Percentiles rank a stretch among this genome's conserved stretches.
Conservation (phyloP, 2,329 filamentous ascomycete genomes). For the Fusarium haematococcum region DNA sequence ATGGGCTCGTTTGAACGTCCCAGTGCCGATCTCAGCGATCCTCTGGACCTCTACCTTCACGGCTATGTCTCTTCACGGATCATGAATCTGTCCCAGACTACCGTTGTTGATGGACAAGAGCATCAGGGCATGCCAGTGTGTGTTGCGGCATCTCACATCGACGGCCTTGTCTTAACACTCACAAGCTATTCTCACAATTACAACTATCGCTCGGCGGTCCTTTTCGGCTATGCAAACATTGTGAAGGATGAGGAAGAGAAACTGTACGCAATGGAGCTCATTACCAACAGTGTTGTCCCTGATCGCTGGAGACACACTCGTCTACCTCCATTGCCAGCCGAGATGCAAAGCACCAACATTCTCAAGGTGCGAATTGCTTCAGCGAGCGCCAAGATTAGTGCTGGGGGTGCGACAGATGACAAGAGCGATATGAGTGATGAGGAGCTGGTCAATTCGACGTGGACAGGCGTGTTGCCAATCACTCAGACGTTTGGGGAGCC, state of each 20-base stretch:
- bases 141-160: conserved; percentile 78
- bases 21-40: conserved; percentile 70
- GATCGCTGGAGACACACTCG: conserved; percentile 77
- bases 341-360: conserved; percentile 81
- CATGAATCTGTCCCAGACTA: conserved; percentile 68
- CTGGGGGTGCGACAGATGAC: conserved; percentile 71
- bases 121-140: conserved; percentile 74
- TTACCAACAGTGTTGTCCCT: conserved; percentile 80
- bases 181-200: conserved; percentile 85
- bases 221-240: conserved; percentile 78
- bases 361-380: conserved; percentile 75
- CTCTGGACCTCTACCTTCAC: conserved; percentile 83
- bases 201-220: conserved; percentile 85
- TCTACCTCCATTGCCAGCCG: conserved; percentile 76
- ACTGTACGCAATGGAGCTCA: conserved; percentile 80
- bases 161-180: conserved; percentile 83
- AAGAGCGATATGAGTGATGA: conserved; percentile 60
- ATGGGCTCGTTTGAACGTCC: conserved; percentile 78
- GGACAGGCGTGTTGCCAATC: conserved; percentile 72
- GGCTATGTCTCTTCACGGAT: conserved; percentile 85
- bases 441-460: conserved; percentile 56
- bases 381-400: conserved; percentile 81
- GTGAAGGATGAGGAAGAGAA: conserved; percentile 78
- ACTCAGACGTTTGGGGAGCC: conserved; percentile 74
- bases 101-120: neutral